phyloP scores from a whole-genome alignment of 768 basidiomycete species.

The Russula virescens region DNA sequence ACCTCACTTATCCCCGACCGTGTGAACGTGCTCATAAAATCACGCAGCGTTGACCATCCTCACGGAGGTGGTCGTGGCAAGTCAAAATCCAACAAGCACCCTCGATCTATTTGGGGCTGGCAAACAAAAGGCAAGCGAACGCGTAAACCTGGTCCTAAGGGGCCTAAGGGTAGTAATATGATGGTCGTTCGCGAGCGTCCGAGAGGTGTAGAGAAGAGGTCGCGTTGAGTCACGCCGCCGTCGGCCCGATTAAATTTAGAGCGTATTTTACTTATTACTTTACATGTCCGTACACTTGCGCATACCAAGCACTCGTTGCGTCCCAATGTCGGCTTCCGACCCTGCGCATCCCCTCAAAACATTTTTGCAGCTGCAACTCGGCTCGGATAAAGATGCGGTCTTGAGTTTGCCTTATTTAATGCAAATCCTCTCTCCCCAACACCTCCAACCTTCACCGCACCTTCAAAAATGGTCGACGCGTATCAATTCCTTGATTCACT shows the following conservation, averaged over 20 bases:
- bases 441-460: conserved; percentile 57
- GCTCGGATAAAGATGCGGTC: conserved; percentile 58
- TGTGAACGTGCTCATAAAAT: conserved; percentile 7
- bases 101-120: conserved; percentile 90
- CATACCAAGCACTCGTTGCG: background rate
- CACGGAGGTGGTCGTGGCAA: conserved; percentile 98
- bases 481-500: conserved; percentile 66
- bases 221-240: conserved; percentile 8
- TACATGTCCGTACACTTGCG: background rate
- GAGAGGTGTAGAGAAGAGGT: conserved; percentile 54
- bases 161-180: conserved; percentile 86
- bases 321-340: conserved; percentile 14
- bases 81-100: conserved; percentile 93
- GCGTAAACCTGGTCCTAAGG: conserved; percentile 86
- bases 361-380: conserved; percentile 65
- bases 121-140: conserved; percentile 89
- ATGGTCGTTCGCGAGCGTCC: conserved; percentile 84
- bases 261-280: too few relatives aligned
- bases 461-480: conserved; percentile 71
- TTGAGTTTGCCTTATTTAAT: conserved; percentile 56
- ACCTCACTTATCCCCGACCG: background rate
- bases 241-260: conserved; percentile 6
- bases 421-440: conserved; percentile 45
- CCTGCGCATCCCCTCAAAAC: conserved; percentile 48
- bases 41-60: conserved; percentile 76